Evolutionary conservation across 179 eudicot species (phyloP).

Genomic region (Spinacia oleracea): DNA sequence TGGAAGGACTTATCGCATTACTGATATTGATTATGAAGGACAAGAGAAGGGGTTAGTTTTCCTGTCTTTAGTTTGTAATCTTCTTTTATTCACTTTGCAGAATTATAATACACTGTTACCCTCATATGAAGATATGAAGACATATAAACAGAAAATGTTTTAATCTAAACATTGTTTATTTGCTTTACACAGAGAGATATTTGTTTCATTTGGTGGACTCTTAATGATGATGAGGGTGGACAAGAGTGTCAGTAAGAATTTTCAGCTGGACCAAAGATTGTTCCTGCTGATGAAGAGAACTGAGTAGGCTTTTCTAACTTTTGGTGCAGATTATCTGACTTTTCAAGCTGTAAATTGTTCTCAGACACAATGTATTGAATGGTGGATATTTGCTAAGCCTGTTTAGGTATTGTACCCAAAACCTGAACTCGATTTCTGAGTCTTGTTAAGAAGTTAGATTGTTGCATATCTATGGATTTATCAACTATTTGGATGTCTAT

Average conservation of each 20-base stretch:
- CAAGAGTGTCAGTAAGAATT: conserved; percentile 57
- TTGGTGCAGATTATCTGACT: neutral
- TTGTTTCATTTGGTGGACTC: conserved; percentile 80
- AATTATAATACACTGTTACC: neutral
- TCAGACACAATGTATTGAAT: conserved; percentile 4
- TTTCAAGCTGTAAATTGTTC: neutral
- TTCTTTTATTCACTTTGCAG: neutral
- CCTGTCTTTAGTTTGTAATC: neutral
- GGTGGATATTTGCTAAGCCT: neutral
- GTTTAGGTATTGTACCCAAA: neutral
- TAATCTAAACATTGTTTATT: conserved; percentile 14
- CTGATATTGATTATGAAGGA: conserved; percentile 54
- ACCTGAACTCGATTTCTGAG: neutral
- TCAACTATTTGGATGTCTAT: neutral
- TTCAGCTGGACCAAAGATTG: conserved; percentile 83
- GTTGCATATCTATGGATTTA: neutral
- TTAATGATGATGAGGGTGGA: conserved; percentile 88
- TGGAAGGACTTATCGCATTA: conserved; percentile 72
- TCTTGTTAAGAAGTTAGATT: neutral
- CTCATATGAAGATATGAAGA: neutral
- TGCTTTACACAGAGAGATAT: conserved; percentile 67
- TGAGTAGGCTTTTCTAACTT: conserved; percentile 29
- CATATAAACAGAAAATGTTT: neutral
- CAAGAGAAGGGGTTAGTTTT: conserved; percentile 62
- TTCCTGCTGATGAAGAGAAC: conserved; percentile 82